phyloP scores from a whole-genome alignment of 495 filamentous ascomycete genomes.

The Daldinia decipiens region DNA sequence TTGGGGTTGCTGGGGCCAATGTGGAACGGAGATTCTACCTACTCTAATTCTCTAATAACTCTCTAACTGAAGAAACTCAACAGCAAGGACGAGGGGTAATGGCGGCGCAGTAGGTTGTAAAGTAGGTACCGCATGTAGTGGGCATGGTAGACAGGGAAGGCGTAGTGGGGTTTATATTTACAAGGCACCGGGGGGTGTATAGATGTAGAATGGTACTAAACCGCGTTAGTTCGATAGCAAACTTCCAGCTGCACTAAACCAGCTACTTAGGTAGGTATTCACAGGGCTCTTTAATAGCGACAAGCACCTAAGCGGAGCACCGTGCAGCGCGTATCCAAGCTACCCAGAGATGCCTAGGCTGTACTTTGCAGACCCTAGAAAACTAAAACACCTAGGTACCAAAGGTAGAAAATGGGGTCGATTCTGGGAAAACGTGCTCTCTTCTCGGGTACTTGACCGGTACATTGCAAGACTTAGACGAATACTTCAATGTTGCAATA shows the following conservation, averaged over 20 bases:
- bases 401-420: conserved; percentile 1
- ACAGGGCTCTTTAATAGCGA: conserved; percentile 31
- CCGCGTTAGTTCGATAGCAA: conserved; percentile 37
- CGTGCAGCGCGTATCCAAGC: conserved; percentile 22
- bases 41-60: not conserved
- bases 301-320: conserved; percentile 31
- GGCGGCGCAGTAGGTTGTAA: conserved; percentile 22
- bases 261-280: conserved; percentile 12
- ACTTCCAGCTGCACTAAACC: conserved; percentile 33
- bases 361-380: not conserved
- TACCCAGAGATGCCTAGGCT: conserved; percentile 13
- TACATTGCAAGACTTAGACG: conserved; percentile 21
- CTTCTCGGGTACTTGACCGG: conserved; percentile 21
- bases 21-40: conserved; percentile 16
- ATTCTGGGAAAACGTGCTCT: conserved; percentile 2
- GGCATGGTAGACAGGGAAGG: conserved; percentile 16
- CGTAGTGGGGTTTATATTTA: conserved; percentile 15
- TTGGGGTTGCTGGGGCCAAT: not conserved
- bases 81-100: conserved; percentile 8
- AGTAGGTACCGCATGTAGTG: conserved; percentile 28
- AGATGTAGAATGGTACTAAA: conserved; percentile 23
- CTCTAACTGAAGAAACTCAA: conserved; percentile 5
- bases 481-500: conserved; percentile 20
- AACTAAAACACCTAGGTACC: conserved; percentile 1
- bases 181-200: conserved; percentile 33